Evolutionary conservation across 345 rosid genomes (phyloP).

Genomic region (Citrus reticulata): DNA sequence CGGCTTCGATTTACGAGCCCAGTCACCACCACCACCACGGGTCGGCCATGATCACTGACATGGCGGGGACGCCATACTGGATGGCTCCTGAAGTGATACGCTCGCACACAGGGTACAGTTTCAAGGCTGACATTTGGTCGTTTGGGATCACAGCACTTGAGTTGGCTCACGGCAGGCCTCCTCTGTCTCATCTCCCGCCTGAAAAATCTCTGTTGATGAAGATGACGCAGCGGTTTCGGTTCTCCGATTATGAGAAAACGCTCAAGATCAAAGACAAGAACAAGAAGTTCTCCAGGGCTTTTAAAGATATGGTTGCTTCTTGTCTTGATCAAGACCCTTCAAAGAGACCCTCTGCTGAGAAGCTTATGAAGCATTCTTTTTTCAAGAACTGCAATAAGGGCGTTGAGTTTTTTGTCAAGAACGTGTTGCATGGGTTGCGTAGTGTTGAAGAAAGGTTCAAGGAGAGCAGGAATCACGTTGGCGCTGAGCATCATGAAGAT

Average conservation of each 20-base stretch:
- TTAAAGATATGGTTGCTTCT: conserved; percentile 77
- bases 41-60: conserved; percentile 45
- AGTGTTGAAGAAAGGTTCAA: conserved; percentile 64
- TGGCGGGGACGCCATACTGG: conserved; percentile 92
- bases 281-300: conserved; percentile 73
- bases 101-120: conserved; percentile 80
- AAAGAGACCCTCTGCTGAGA: conserved; percentile 70
- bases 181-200: conserved; percentile 75
- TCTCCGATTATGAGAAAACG: conserved; percentile 61
- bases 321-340: conserved; percentile 81
- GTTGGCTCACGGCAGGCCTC: conserved; percentile 83
- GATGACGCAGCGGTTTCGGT: conserved; percentile 69
- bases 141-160: conserved; percentile 89
- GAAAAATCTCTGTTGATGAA: conserved; percentile 74
- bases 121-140: conserved; percentile 95
- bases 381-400: conserved; percentile 64
- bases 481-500: conserved; percentile 21
- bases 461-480: conserved; percentile 21
- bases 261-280: conserved; percentile 26
- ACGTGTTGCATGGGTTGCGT: conserved; percentile 56
- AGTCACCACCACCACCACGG: conserved; percentile 3
- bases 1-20: conserved; percentile 73
- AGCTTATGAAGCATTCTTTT: conserved; percentile 66
- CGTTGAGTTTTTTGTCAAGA: conserved; percentile 52
- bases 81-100: conserved; percentile 98